Conservation (phyloP, 768 basidiomycete species). For the Candolleomyces efflorescens region DNA sequence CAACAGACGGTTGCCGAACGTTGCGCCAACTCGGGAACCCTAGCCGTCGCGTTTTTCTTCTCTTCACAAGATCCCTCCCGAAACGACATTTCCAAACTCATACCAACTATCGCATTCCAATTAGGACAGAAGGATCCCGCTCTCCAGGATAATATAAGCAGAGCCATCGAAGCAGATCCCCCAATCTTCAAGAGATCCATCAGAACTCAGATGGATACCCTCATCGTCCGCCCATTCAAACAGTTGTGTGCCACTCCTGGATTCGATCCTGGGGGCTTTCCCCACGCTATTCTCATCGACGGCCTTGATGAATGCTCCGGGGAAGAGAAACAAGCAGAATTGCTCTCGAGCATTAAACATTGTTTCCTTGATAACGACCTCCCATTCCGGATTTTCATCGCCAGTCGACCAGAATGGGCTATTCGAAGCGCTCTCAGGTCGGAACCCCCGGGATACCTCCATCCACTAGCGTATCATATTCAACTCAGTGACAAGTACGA, state of each 20-base stretch:
- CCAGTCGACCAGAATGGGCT: not conserved
- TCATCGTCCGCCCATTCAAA: not conserved
- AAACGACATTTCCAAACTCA: not conserved
- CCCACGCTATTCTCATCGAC: not conserved
- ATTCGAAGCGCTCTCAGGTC: not conserved
- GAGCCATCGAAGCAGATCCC: not conserved
- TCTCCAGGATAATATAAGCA: not conserved
- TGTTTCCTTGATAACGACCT: not conserved
- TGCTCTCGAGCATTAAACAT: not conserved
- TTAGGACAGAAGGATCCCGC: not conserved
- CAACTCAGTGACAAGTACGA: constrained; percentile 1
- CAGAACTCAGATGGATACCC: not conserved
- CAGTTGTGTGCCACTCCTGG: not conserved
- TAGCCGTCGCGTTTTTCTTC: constrained; percentile 1
- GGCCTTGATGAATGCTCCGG: constrained; percentile 4
- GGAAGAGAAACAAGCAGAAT: not conserved
- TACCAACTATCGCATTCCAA: constrained; percentile 5
- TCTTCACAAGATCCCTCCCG: not conserved
- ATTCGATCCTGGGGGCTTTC: not conserved
- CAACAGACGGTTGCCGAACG: not conserved
- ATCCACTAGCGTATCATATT: not conserved
- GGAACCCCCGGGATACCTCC: not conserved
- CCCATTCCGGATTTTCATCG: not conserved
- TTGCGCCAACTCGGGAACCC: not conserved
- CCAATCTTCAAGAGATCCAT: not conserved